Percentiles rank a stretch among this genome's conserved stretches.
phyloP scores from a whole-genome alignment of 176 grass and related monocot genomes.

The Neostapfia colusana region DNA sequence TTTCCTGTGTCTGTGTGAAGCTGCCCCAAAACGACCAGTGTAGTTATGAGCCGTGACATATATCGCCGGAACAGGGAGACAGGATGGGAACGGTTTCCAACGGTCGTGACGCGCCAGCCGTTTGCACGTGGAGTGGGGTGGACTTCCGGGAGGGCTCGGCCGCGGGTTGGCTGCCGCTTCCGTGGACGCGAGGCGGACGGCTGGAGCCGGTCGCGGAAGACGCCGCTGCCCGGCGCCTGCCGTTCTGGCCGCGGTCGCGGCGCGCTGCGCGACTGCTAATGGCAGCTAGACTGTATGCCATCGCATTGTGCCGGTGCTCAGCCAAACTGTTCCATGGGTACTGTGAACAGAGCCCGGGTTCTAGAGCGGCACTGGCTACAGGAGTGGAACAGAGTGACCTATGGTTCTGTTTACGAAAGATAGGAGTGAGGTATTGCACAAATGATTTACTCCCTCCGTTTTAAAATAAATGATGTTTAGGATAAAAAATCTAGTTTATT shows the following conservation, averaged over 20 bases:
- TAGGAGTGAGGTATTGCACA: too few species aligned
- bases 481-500: too few species aligned
- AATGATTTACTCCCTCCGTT: too few species aligned
- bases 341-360: too few species aligned
- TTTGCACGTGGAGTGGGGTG: slow-evolving; percentile 12
- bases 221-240: neutral
- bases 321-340: neutral
- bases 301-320: neutral
- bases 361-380: too few species aligned
- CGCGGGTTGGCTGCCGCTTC: neutral
- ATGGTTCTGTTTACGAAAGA: too few species aligned
- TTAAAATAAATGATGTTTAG: too few species aligned
- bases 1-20: neutral
- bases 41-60: neutral
- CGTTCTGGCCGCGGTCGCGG: slow-evolving; percentile 8
- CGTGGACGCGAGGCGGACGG: neutral
- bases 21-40: neutral
- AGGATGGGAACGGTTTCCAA: neutral
- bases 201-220: neutral
- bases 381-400: too few species aligned
- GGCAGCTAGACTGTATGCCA: neutral
- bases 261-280: slow-evolving; percentile 27
- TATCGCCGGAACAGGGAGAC: neutral
- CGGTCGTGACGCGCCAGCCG: neutral
- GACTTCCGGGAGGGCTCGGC: neutral